Evolutionary conservation across 768 basidiomycete genomes (phyloP).

Genomic region (Lactifluus subvellereus): DNA sequence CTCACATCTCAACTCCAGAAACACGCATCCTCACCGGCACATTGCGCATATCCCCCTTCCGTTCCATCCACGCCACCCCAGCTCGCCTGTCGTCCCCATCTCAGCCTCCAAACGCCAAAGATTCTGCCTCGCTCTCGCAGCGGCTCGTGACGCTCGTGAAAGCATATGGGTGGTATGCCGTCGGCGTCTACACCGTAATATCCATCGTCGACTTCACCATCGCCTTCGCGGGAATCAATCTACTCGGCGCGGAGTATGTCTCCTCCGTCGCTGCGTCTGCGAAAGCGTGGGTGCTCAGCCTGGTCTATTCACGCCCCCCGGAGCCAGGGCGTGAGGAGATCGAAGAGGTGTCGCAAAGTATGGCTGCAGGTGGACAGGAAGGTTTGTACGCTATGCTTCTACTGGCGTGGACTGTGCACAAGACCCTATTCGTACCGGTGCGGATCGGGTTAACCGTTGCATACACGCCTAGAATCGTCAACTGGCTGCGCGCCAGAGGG

Average conservation of each 20-base stretch:
- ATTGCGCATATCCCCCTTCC: constrained; percentile 34
- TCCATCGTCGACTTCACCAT: constrained; percentile 76
- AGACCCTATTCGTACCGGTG: constrained; percentile 85
- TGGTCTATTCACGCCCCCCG: constrained; percentile 48
- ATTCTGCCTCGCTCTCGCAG: constrained; percentile 55
- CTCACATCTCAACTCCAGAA: constrained; percentile 34
- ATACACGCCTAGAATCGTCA: constrained; percentile 79
- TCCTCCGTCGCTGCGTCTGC: constrained; percentile 54
- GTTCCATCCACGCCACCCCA: constrained; percentile 45
- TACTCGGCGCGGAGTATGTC: constrained; percentile 89
- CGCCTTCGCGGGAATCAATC: constrained; percentile 76
- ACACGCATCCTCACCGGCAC: constrained; percentile 30
- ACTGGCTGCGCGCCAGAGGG: constrained; percentile 72
- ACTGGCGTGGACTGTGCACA: constrained; percentile 93
- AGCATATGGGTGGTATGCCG: constrained; percentile 92
- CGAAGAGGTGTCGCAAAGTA: constrained; percentile 36
- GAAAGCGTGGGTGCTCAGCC: constrained; percentile 41
- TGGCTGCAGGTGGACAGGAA: constrained; percentile 46
- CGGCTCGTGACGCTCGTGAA: constrained; percentile 79
- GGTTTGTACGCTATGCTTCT: constrained; percentile 89
- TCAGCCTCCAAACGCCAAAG: constrained; percentile 33
- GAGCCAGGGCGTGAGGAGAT: constrained; percentile 67
- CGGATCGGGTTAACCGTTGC: constrained; percentile 85
- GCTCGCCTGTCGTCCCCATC: constrained; percentile 39
- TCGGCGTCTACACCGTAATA: constrained; percentile 80